A percentile compares a stretch with the other conserved stretches of the same genome.
Conservation (phyloP, 163 green algal genomes). For the Scenedesmus sp. region DNA sequence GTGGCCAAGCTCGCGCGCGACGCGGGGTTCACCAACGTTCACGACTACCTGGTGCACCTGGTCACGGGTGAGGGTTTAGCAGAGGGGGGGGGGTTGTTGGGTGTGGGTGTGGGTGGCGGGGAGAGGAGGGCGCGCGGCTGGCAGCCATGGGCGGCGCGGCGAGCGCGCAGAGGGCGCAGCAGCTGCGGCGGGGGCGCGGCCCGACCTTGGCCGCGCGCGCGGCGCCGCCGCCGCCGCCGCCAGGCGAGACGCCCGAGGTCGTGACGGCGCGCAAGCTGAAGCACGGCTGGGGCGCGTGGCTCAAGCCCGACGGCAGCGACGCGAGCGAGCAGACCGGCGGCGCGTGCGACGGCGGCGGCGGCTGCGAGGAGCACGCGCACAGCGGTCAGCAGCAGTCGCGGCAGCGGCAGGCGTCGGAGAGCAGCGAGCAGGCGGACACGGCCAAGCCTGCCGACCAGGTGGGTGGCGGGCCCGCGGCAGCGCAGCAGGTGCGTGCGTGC, state of each 20-base stretch:
- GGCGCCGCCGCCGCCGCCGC: neutral
- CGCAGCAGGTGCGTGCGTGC: no score
- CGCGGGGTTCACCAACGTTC: constrained; percentile 78
- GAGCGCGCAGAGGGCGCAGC: neutral
- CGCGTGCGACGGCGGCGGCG: constrained; percentile 14
- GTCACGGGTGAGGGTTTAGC: constrained; percentile 55
- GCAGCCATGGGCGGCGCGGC: neutral
- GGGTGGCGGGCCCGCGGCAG: no score
- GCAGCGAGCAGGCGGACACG: neutral
- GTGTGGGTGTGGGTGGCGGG: neutral
- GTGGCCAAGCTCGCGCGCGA: constrained; percentile 61
- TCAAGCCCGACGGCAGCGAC: constrained; percentile 36
- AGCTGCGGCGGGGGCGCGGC: neutral
- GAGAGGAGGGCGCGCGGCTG: neutral
- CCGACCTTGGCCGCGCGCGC: neutral
- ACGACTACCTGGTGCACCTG: constrained; percentile 83
- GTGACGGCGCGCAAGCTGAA: constrained; percentile 64
- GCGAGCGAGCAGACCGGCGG: neutral
- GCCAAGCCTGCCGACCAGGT: no score
- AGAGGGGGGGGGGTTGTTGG: neutral
- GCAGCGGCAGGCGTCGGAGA: neutral
- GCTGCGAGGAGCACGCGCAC: no score
- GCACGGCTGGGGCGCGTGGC: constrained; percentile 63
- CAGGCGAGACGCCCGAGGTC: constrained; percentile 48
- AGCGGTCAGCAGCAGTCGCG: constrained; percentile 5